Evolutionary conservation across 306 rosid genomes (phyloP).

Genomic region (Prosopis cineraria): DNA sequence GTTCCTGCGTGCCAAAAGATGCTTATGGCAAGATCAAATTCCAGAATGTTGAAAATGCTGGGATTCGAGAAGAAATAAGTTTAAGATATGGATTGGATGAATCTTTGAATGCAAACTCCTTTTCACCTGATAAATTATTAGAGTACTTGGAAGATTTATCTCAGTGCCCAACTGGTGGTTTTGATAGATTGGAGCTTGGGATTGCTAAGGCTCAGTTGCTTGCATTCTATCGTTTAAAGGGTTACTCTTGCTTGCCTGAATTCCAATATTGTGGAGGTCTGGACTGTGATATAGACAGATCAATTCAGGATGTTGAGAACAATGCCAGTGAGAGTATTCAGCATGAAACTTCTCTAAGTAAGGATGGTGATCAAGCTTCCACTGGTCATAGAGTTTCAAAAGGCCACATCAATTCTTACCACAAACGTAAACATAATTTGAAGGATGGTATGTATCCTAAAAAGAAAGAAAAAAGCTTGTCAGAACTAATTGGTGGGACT

Average conservation of each 20-base stretch:
- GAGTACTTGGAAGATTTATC: slow-evolving; percentile 64
- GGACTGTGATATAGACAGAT: slow-evolving; percentile 54
- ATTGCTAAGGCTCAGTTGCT: slow-evolving; percentile 85
- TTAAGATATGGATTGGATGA: slow-evolving; percentile 57
- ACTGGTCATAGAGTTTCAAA: slow-evolving; percentile 43
- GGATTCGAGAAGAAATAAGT: slow-evolving; percentile 60
- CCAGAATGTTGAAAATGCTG: slow-evolving; percentile 80
- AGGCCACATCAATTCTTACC: slow-evolving; percentile 47
- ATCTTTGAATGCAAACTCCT: slow-evolving; percentile 55
- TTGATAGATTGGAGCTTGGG: slow-evolving; percentile 67
- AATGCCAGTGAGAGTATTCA: slow-evolving; percentile 40
- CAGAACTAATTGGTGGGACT: slow-evolving; percentile 67
- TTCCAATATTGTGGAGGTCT: slow-evolving; percentile 63
- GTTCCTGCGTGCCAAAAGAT: slow-evolving; percentile 74
- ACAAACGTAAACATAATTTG: slow-evolving; percentile 72
- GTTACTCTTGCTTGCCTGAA: slow-evolving; percentile 75
- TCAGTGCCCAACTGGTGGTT: slow-evolving; percentile 55
- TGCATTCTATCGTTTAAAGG: slow-evolving; percentile 72
- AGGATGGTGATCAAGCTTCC: slow-evolving; percentile 47
- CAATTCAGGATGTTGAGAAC: slow-evolving; percentile 36
- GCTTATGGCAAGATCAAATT: slow-evolving; percentile 51
- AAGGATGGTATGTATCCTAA: slow-evolving; percentile 57
- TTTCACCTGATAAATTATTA: slow-evolving; percentile 61
- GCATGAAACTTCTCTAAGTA: slow-evolving; percentile 39
- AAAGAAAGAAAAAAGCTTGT: slow-evolving; percentile 74